Percentiles rank a stretch among this genome's conserved stretches.
These are phyloP conservation scores for Primulina eburnea DNA, from an alignment of 257 asterid genomes.

Conservation along the genomic window DNA sequence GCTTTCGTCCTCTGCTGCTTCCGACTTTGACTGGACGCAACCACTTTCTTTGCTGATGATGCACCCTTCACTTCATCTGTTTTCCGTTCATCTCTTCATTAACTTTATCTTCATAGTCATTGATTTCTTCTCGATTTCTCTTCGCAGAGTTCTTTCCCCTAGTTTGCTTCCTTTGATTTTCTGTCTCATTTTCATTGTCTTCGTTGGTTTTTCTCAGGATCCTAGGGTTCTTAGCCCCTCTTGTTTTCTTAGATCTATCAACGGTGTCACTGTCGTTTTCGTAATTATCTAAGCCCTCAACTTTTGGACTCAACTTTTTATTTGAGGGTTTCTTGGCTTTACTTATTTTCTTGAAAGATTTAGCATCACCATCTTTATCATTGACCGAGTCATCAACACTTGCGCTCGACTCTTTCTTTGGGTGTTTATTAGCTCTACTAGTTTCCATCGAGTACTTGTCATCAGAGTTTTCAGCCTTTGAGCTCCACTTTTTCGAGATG, in stretches of 20 bases:
- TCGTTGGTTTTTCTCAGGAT: constrained; percentile 38
- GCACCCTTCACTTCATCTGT: constrained; percentile 23
- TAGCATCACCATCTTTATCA: too few relatives aligned
- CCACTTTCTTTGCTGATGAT: background rate
- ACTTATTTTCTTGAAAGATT: constrained; percentile 22
- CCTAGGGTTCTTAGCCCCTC: constrained; percentile 36
- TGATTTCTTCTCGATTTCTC: constrained; percentile 52
- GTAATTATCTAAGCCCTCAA: too few relatives aligned
- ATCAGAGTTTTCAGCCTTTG: too few relatives aligned
- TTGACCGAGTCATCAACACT: constrained; percentile 12
- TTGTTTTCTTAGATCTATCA: constrained; percentile 1
- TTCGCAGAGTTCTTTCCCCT: constrained; percentile 42
- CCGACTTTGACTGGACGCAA: constrained; percentile 32
- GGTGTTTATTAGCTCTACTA: constrained; percentile 30
- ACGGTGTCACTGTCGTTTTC: too few relatives aligned
- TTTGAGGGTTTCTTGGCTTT: background rate
- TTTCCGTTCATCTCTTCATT: constrained; percentile 22
- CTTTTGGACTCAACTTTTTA: too few relatives aligned
- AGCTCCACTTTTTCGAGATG: too few relatives aligned
- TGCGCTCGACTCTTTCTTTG: constrained; percentile 33
- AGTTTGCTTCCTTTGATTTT: constrained; percentile 36
- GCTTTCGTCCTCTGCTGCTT: constrained; percentile 44
- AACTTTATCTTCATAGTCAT: constrained; percentile 36
- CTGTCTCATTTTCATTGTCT: constrained; percentile 31
- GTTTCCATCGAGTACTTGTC: constrained; percentile 19